Percentiles rank a stretch among this genome's conserved stretches.
phyloP scores from a whole-genome alignment of 441 rosid species.

The Gossypium lobatum region DNA sequence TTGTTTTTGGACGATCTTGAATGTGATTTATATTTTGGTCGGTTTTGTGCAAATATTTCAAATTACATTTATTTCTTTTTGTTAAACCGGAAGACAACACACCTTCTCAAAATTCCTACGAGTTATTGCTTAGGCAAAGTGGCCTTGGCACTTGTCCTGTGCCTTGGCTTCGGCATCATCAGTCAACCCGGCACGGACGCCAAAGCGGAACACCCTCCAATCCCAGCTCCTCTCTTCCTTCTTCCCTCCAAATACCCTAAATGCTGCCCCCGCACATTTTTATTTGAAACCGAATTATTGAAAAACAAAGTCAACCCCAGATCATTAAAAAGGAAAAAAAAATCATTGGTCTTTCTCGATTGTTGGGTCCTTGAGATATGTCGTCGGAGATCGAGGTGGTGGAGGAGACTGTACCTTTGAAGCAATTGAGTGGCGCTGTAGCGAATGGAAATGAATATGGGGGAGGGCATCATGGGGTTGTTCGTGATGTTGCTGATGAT shows the following conservation, averaged over 20 bases:
- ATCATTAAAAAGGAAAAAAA: not conserved
- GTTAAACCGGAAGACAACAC: not conserved
- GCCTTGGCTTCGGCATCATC: conserved; percentile 4
- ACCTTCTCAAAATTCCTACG: not conserved
- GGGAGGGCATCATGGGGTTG: conserved; percentile 21
- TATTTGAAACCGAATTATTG: not conserved
- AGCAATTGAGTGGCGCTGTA: conserved; percentile 17
- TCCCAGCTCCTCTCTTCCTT: not conserved
- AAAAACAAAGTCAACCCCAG: conserved; percentile 8
- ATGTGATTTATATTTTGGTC: no score
- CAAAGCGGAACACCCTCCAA: conserved; percentile 9
- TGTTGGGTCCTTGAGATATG: conserved; percentile 29
- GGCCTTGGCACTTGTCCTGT: not conserved
- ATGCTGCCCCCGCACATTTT: not conserved
- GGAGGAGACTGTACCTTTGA: conserved; percentile 44
- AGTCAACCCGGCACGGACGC: conserved; percentile 42
- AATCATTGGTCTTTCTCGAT: not conserved
- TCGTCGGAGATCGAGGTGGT: conserved; percentile 94
- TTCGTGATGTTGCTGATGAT: conserved; percentile 9
- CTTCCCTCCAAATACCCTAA: conserved; percentile 27
- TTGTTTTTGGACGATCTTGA: no score
- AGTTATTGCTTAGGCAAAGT: not conserved
- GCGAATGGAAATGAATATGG: conserved; percentile 30
- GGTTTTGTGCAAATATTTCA: not conserved
- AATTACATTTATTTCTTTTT: not conserved